phyloP scores from a whole-genome alignment of 2,329 filamentous ascomycete genomes.

The Neopestalotiopsis sp. region DNA sequence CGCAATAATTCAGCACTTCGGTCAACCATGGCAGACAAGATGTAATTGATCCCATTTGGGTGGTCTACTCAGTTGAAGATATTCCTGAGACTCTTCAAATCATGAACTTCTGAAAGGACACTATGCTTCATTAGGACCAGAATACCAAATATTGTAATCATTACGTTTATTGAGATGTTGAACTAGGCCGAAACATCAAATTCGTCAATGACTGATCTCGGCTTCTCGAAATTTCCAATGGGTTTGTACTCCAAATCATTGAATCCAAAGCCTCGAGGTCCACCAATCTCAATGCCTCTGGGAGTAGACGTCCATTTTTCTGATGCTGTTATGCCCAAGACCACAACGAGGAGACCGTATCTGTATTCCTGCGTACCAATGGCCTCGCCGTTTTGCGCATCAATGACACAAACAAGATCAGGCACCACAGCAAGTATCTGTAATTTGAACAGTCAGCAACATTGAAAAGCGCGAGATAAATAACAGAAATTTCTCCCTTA shows the following conservation, averaged over 20 bases:
- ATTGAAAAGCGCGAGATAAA: no score
- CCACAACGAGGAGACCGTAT: conserved; percentile 52
- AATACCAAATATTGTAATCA: no score
- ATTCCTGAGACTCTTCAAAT: no score
- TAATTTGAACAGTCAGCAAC: neutral
- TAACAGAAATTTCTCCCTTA: neutral
- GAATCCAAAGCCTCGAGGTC: conserved; percentile 50
- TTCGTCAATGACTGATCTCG: conserved; percentile 56
- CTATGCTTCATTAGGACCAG: no score
- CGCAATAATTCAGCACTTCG: no score
- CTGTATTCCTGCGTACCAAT: conserved; percentile 59
- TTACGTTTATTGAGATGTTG: no score
- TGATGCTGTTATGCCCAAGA: conserved; percentile 47
- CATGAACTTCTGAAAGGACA: no score
- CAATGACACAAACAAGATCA: conserved; percentile 57
- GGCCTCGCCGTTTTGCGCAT: conserved; percentile 57
- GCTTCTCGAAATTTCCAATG: conserved; percentile 48
- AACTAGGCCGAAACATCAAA: conserved; percentile 26
- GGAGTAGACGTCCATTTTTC: conserved; percentile 46
- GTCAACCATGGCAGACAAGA: no score
- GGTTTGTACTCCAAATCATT: conserved; percentile 48
- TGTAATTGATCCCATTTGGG: no score
- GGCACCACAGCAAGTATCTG: conserved; percentile 55
- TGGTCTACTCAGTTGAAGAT: no score
- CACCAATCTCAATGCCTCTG: conserved; percentile 52